Base-by-base conservation (phyloP, 2,329 filamentous ascomycete species). In the Stylonectria norvegica region DNA sequence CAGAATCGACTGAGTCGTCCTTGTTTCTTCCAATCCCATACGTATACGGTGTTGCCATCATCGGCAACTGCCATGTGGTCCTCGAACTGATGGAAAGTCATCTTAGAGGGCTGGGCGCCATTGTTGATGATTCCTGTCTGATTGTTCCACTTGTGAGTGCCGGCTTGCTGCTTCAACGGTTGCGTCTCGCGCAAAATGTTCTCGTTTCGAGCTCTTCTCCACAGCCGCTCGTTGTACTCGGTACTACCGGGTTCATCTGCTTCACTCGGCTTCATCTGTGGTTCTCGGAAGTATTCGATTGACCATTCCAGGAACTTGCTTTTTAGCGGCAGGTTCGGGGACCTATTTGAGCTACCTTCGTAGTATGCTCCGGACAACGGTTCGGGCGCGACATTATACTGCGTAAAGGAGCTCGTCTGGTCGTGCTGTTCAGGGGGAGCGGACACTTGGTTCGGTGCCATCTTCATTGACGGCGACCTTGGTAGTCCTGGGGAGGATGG, bases 11-110 rank as follows among this genome's bases (percentile, higher is more conserved):
- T 87, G 49, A 95, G 71, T 22, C 84, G 80, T 35, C 75, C 76
- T 50, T 85, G 81, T 39, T 78, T 79, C 65, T 89, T 83, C 86
- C 90, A 98, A 63, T 98, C 93, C 87, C 93, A 97, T 20, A 98
- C 79, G 42, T 80, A 83, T 52, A 97, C 82, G 4, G 84, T 94
- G 64, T 98, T 94, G 40, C 86, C 82, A 56, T 95, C 90, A 64
- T 98, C 93, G 10, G 89, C 88, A 10, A 96, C 89, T 2, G 93
- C 88, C 15, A 98, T 77, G 60, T 97, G 90, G 57, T 96, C 87
- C 61, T 98, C 93, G 55, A 96, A 98, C 61, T 98, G 93, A 66
- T 98, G 93, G 63, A 97, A 95, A 5, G 87, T 86, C 83, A 98
- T 86, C 68, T 90, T 94, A 48, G 84, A 81, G 0, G 93, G 91